Conservation (phyloP, 768 basidiomycete species). For the Boletales sp. region DNA sequence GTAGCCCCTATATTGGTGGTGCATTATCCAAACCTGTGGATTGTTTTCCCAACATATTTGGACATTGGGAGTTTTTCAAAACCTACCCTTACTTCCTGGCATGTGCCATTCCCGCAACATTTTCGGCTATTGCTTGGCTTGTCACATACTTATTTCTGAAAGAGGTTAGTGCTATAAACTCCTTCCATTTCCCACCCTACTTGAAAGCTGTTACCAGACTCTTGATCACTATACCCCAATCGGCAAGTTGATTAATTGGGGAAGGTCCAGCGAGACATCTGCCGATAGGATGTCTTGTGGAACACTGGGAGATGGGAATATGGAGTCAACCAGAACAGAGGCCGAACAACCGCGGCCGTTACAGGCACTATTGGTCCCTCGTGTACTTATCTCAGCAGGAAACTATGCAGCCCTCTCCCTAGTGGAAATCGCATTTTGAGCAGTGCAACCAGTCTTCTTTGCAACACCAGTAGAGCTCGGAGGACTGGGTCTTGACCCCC, state of each 20-base stretch:
- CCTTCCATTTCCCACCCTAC: neutral
- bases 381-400: conserved; percentile 56
- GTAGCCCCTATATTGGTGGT: conserved; percentile 68
- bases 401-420: conserved; percentile 68
- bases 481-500: conserved; percentile 67
- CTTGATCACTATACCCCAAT: conserved; percentile 28
- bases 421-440: conserved; percentile 62
- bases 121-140: conserved; percentile 50
- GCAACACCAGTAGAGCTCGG: conserved; percentile 67
- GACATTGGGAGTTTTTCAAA: conserved; percentile 53
- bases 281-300: neutral
- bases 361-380: conserved; percentile 46
- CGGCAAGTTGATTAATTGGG: conserved; percentile 18
- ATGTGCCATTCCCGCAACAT: conserved; percentile 64
- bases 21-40: conserved; percentile 61
- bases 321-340: conserved; percentile 2
- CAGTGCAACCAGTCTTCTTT: conserved; percentile 67
- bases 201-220: conserved; percentile 29
- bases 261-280: conserved; percentile 8
- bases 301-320: neutral
- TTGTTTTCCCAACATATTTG: conserved; percentile 62
- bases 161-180: conserved; percentile 38
- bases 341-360: conserved; percentile 42
- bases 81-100: conserved; percentile 74
- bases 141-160: conserved; percentile 51